Percentiles rank a stretch among this genome's conserved stretches.
phyloP scores from a whole-genome alignment of 768 basidiomycete genomes.

The Tricholoma furcatifolium region DNA sequence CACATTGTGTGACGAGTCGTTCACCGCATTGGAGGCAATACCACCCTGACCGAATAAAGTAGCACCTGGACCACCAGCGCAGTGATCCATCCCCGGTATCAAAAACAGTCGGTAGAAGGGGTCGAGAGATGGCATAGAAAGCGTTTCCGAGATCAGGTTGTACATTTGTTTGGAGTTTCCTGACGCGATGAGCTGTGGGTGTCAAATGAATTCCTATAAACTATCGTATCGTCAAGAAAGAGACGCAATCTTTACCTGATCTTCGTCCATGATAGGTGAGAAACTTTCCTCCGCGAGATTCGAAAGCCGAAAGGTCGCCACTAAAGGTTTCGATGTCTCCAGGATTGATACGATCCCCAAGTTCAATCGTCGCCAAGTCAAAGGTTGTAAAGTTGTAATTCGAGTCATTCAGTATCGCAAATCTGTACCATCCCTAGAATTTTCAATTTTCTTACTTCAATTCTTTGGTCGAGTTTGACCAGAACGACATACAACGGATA shows the following conservation, averaged over 20 bases:
- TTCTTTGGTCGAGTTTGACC: no score
- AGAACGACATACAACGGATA: not conserved
- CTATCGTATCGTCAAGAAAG: not conserved
- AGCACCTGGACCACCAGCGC: slow-evolving; percentile 10
- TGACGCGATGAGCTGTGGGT: slow-evolving; percentile 7
- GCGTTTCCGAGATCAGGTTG: slow-evolving; percentile 6
- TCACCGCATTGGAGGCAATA: slow-evolving; percentile 1
- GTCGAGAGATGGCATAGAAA: slow-evolving; percentile 8
- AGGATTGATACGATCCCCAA: slow-evolving; percentile 3
- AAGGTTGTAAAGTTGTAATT: slow-evolving; percentile 8
- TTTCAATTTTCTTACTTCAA: not conserved
- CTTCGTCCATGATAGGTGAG: slow-evolving; percentile 15
- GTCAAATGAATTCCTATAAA: not conserved
- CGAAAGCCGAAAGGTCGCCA: slow-evolving; percentile 10
- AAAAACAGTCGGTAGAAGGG: slow-evolving; percentile 13
- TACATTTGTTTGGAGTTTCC: slow-evolving; percentile 13
- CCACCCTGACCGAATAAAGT: slow-evolving; percentile 10
- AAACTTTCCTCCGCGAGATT: slow-evolving; percentile 11
- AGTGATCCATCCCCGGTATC: slow-evolving; percentile 14
- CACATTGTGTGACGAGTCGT: slow-evolving; percentile 9
- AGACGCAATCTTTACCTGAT: not conserved
- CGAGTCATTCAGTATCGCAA: slow-evolving; percentile 9
- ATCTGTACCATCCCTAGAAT: slow-evolving; percentile 11
- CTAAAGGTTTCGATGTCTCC: slow-evolving; percentile 9
- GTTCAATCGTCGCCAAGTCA: not conserved